Evolutionary conservation across 2,329 filamentous ascomycete species (phyloP).

Genomic region (Sclerotinia borealis): DNA sequence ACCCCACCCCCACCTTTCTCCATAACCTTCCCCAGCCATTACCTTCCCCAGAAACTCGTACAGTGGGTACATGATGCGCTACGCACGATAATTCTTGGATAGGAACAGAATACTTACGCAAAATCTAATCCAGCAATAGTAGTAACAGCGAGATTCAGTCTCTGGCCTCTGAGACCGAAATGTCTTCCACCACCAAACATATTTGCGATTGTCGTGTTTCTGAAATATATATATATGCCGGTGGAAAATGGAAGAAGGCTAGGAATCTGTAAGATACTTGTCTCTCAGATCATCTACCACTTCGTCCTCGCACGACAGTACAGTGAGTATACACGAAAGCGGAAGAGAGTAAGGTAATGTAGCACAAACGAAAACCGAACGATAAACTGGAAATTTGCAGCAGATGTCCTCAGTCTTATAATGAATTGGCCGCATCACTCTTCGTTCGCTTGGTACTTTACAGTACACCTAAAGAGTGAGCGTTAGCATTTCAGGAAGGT

Average conservation of each 20-base stretch:
- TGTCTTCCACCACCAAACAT: constrained; percentile 36
- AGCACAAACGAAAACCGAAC: not conserved
- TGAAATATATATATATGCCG: no score
- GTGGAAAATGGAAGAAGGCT: not conserved
- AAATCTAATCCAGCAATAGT: constrained; percentile 70
- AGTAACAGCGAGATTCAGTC: constrained; percentile 63
- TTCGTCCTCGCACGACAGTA: not conserved
- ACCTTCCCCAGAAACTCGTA: not conserved
- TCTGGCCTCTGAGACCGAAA: constrained; percentile 59
- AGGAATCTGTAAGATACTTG: not conserved
- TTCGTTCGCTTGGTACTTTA: not conserved
- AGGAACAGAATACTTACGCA: constrained; percentile 42
- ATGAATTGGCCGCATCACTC: not conserved
- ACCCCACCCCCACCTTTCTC: not conserved
- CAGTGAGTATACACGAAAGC: not conserved
- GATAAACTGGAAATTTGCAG: not conserved
- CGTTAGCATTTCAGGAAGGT: not conserved
- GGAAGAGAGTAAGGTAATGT: not conserved
- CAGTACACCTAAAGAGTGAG: not conserved
- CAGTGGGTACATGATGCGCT: not conserved
- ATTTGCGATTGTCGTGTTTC: not conserved
- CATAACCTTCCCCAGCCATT: no score
- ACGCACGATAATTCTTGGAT: not conserved
- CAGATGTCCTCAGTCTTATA: not conserved
- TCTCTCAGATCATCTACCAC: not conserved